Conservation (phyloP, 106 monocot species). For the Dioscorea zingiberensis region DNA sequence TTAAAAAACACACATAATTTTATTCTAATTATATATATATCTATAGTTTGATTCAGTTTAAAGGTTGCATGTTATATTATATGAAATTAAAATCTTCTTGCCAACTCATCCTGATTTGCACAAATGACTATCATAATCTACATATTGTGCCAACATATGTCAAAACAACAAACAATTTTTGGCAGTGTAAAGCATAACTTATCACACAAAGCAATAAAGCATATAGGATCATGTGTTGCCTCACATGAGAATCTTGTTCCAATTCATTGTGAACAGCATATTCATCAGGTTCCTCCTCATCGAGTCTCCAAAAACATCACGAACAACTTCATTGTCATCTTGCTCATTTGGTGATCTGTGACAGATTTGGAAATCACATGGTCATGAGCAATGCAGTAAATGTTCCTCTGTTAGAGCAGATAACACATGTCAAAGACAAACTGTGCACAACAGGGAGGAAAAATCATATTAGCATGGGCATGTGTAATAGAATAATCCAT, state of each 20-base stretch:
- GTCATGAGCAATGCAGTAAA: neutral
- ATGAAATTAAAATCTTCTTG: too few relatives aligned
- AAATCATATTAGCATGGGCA: neutral
- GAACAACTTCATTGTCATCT: conserved; percentile 72
- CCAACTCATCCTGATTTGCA: too few relatives aligned
- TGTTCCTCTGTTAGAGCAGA: neutral
- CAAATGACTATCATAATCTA: too few relatives aligned
- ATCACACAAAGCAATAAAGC: conserved; percentile 2
- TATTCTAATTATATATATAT: too few relatives aligned
- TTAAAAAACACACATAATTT: too few relatives aligned
- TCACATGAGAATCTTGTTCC: conserved; percentile 62
- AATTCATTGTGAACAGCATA: conserved; percentile 63
- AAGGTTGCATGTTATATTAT: too few relatives aligned
- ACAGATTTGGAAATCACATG: conserved; percentile 4
- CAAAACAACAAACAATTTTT: too few relatives aligned
- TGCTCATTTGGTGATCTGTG: conserved; percentile 38
- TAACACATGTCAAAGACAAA: neutral
- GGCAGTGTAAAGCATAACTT: too few relatives aligned
- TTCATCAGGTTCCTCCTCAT: conserved; percentile 69
- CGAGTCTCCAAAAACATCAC: conserved; percentile 94
- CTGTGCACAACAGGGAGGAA: neutral
- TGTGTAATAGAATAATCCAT: too few relatives aligned
- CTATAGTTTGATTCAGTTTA: too few relatives aligned
- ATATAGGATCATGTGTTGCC: conserved; percentile 1
- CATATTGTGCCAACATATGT: too few relatives aligned